Conservation (phyloP, 2,329 filamentous ascomycete species). For the Arthrobotrys entomopaga region DNA sequence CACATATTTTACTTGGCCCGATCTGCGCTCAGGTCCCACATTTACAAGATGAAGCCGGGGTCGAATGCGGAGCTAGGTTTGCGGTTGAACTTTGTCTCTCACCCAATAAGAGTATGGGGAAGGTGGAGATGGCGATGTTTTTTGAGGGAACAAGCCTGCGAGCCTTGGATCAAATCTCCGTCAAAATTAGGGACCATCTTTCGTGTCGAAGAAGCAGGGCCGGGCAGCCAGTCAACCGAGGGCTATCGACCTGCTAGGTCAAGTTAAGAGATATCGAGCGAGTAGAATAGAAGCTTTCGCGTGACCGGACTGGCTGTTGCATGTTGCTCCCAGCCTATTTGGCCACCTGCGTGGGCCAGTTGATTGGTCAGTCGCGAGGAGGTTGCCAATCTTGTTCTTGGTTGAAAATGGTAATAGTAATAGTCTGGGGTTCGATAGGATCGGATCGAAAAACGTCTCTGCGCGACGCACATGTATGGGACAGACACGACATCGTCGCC, state of each 20-base stretch:
- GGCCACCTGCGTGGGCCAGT: conserved; percentile 30
- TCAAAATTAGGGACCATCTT: conserved; percentile 46
- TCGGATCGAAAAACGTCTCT: background rate
- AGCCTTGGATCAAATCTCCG: conserved; percentile 50
- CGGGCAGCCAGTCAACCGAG: background rate
- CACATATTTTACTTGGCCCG: conserved; percentile 28
- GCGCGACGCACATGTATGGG: too few relatives aligned
- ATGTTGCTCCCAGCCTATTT: conserved; percentile 31
- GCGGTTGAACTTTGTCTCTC: conserved; percentile 26
- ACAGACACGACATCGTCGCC: conserved; percentile 2
- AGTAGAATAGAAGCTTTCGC: conserved; percentile 23
- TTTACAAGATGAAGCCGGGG: conserved; percentile 27
- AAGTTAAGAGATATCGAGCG: conserved; percentile 21
- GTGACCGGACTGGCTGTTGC: conserved; percentile 25
- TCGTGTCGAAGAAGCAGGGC: conserved; percentile 13
- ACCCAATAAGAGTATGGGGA: conserved; percentile 39
- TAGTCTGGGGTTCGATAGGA: conserved; percentile 15
- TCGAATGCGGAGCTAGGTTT: background rate
- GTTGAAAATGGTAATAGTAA: too few relatives aligned
- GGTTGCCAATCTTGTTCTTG: conserved; percentile 21
- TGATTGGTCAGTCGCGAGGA: conserved; percentile 24
- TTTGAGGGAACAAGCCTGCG: conserved; percentile 24
- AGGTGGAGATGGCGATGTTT: conserved; percentile 30
- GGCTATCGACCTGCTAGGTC: too few relatives aligned
- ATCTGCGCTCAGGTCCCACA: conserved; percentile 38